Evolutionary conservation across 164 flowering plant species (phyloP).

Genomic region (Platanus orientalis): DNA sequence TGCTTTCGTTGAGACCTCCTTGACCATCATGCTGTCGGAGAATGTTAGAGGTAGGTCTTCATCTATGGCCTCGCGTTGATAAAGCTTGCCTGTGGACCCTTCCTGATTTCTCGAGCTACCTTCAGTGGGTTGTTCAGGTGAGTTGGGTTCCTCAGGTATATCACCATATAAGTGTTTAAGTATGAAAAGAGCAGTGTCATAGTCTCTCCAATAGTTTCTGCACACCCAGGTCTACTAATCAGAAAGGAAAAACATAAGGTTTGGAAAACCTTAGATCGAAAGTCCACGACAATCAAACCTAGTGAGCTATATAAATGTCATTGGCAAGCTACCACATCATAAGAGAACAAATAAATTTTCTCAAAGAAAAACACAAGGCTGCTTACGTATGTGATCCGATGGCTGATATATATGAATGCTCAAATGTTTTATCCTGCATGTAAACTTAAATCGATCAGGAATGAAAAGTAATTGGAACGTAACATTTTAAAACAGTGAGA

Average conservation of each 20-base stretch:
- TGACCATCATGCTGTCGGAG: constrained; percentile 35
- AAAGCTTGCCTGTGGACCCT: constrained; percentile 28
- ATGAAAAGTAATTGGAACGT: no score
- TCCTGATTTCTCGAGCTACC: constrained; percentile 19
- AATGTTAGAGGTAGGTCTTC: constrained; percentile 85
- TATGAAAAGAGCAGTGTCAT: constrained; percentile 90
- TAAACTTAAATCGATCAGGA: neutral
- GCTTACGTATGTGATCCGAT: constrained; percentile 93
- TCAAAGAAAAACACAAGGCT: neutral
- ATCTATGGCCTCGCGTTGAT: constrained; percentile 39
- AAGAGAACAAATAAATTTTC: no score
- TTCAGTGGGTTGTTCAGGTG: constrained; percentile 20
- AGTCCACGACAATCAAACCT: no score
- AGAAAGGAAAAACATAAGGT: no score
- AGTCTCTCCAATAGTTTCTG: constrained; percentile 97
- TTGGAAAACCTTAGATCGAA: no score
- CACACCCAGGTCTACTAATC: neutral
- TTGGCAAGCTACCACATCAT: no score
- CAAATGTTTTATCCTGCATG: constrained; percentile 89
- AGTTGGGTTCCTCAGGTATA: constrained; percentile 65
- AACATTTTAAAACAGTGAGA: no score
- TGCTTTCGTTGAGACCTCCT: constrained; percentile 50
- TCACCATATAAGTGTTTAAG: constrained; percentile 78
- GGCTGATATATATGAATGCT: constrained; percentile 77
- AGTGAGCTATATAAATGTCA: no score